phyloP scores from a whole-genome alignment of 495 filamentous ascomycete species.

The Jackrogersella multiformis region DNA sequence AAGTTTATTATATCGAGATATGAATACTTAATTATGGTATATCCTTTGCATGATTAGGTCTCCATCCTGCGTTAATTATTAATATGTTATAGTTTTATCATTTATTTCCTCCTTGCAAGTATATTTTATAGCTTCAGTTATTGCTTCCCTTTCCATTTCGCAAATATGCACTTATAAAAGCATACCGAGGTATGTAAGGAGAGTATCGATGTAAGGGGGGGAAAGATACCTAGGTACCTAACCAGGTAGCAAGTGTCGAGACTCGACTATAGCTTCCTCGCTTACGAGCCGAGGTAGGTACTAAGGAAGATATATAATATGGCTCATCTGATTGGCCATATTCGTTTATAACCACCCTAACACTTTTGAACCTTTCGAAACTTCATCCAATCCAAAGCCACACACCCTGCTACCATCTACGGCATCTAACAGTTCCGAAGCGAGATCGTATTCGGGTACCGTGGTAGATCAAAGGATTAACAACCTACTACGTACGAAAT shows the following conservation, averaged over 20 bases:
- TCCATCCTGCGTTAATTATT: too few relatives aligned
- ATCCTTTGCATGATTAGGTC: too few relatives aligned
- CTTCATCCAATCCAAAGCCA: background rate
- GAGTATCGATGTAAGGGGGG: background rate
- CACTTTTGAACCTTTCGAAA: background rate
- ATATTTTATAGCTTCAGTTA: too few relatives aligned
- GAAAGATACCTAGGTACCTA: background rate
- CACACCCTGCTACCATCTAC: background rate
- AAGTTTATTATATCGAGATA: too few relatives aligned
- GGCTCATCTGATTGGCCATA: background rate
- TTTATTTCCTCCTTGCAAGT: too few relatives aligned
- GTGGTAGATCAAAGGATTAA: background rate
- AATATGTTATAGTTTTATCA: too few relatives aligned
- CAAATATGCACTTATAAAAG: too few relatives aligned
- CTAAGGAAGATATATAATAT: background rate
- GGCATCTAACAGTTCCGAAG: background rate
- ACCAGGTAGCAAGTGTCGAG: background rate
- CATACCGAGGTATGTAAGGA: too few relatives aligned
- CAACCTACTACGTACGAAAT: background rate
- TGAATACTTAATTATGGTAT: too few relatives aligned
- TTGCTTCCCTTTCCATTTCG: too few relatives aligned
- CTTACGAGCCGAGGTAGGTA: background rate
- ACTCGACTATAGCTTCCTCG: background rate
- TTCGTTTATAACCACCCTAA: background rate
- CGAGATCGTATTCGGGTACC: background rate